Evolutionary conservation across 2,329 filamentous ascomycete species (phyloP), one percentile per base, ranked within the genome.

Genomic region (Zymoseptoria ardabiliae): DNA sequence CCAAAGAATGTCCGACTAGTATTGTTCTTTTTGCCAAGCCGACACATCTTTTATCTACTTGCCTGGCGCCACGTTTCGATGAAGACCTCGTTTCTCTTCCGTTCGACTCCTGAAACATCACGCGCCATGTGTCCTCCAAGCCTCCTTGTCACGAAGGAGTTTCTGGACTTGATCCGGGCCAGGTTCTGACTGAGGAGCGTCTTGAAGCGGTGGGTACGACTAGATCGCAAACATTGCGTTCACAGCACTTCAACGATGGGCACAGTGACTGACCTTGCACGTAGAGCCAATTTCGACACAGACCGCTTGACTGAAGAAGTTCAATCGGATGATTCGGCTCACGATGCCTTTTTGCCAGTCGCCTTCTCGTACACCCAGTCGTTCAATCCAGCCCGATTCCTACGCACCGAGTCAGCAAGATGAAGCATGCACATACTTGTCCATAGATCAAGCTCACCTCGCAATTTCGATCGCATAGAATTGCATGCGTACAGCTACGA

Each of bases 351-450:
- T 67, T 83, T 79, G 58, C 82, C 62, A 50, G 62, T 65, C 1
- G 87, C 84, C 73, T 90, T 82, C 77, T 97, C 92, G 75, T 93
- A 94, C 63, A 99, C 85, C 94, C 94, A 99, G 76, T 99, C 94
- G 71, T 99, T 99, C 60, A 97, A 77, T 25, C 93, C 93, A 57
- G 84, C 83, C 61, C 87, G 87, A 77, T 99, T 99, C 68, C 86
- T 86, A 61, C 53, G 55, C 60, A 58, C 45, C 19, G 17, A 45
- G 28, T 60, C 55, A 62, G 61, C 49, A 53, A 13, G 9, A 10
- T 20, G 4, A 59, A 59, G 23, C 21, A 21, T 54, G 19, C 4
- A 50, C 45, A 23, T 19, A 23, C 19, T 28, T 45, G 35, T 53
- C 22, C 10, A 1, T 30, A 6, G 41, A 22, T 13, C 21, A 20